These are phyloP conservation scores for Kokia cookei DNA, from an alignment of 441 rosid species.

Conservation along the genomic window DNA sequence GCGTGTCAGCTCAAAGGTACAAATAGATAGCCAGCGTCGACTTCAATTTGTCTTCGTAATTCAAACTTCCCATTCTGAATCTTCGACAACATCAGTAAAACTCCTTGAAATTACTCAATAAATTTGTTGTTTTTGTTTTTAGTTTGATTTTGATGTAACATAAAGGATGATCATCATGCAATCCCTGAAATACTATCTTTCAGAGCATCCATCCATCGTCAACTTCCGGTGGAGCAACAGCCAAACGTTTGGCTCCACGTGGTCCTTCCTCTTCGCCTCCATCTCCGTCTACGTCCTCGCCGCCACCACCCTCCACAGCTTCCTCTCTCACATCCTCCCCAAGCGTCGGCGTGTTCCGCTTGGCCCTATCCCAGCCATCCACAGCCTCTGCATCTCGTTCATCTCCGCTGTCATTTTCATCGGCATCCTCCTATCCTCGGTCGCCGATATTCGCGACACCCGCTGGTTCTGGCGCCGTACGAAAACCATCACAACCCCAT, in stretches of 20 bases:
- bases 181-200: conserved; percentile 33
- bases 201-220: conserved; percentile 72
- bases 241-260: conserved; percentile 80
- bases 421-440: conserved; percentile 66
- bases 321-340: conserved; percentile 25
- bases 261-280: conserved; percentile 68
- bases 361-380: conserved; percentile 71
- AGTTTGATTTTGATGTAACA: not conserved
- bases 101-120: not conserved
- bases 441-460: conserved; percentile 73
- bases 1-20: not conserved
- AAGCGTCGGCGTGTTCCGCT: conserved; percentile 39
- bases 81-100: not conserved
- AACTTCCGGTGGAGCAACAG: conserved; percentile 77
- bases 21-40: not conserved
- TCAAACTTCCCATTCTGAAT: too few relatives aligned
- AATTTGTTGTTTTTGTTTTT: not conserved
- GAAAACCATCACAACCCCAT: conserved; percentile 39
- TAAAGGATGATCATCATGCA: not conserved
- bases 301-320: conserved; percentile 36
- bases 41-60: not conserved
- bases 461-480: conserved; percentile 73
- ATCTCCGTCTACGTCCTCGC: conserved; percentile 40
- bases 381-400: conserved; percentile 57
- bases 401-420: conserved; percentile 60